A percentile compares a stretch with the other conserved stretches of the same genome.
These are phyloP conservation scores for Talaromyces sp. DNA, from an alignment of 2,329 filamentous ascomycete genomes.

Conservation along the genomic window DNA sequence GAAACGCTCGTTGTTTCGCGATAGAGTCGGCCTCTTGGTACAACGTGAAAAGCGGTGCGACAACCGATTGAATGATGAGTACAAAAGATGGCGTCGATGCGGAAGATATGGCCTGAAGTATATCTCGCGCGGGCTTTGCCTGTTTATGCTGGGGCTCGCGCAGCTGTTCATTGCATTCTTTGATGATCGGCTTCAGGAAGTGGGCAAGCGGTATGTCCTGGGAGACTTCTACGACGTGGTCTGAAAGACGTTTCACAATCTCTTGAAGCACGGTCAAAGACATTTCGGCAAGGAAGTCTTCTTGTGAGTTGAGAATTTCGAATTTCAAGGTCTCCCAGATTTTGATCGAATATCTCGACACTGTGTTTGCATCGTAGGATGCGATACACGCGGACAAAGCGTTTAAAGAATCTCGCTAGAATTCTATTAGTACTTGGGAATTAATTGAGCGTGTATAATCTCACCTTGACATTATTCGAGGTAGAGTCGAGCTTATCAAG, in stretches of 20 bases:
- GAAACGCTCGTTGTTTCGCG: constrained; percentile 57
- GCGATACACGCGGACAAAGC: constrained; percentile 56
- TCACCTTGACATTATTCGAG: constrained; percentile 62
- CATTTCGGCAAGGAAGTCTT: constrained; percentile 60
- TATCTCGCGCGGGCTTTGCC: constrained; percentile 60
- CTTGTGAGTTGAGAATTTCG: constrained; percentile 63
- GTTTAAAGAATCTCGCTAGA: constrained; percentile 59
- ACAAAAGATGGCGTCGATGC: constrained; percentile 53
- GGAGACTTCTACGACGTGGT: constrained; percentile 32
- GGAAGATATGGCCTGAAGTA: constrained; percentile 53
- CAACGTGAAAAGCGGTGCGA: constrained; percentile 55
- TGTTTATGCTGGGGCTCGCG: constrained; percentile 66
- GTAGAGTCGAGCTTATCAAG: constrained; percentile 67
- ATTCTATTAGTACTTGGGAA: constrained; percentile 16
- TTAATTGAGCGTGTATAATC: not conserved
- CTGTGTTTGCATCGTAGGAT: constrained; percentile 56
- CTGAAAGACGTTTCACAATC: constrained; percentile 54
- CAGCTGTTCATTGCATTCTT: constrained; percentile 64
- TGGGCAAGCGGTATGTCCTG: constrained; percentile 43
- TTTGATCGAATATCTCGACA: constrained; percentile 60
- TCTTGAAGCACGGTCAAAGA: constrained; percentile 52
- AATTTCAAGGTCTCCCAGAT: constrained; percentile 67
- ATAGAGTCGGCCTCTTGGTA: constrained; percentile 60
- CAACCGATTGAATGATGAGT: constrained; percentile 51
- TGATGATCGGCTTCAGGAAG: constrained; percentile 58